Evolutionary conservation across 306 rosid genomes (phyloP), one percentile per base, ranked within the genome.

Genomic region (Vigna hirtella): DNA sequence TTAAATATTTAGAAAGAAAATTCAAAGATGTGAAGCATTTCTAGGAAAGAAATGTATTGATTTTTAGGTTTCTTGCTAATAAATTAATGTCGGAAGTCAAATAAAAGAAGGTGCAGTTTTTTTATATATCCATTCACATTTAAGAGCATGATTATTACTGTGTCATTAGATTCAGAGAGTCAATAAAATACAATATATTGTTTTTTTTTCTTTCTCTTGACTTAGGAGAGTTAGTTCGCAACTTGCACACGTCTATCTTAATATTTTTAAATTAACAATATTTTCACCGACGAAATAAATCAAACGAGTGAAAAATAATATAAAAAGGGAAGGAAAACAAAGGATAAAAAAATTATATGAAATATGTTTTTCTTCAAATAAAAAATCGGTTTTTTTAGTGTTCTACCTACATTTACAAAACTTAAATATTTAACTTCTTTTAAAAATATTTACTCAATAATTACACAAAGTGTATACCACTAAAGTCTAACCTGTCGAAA

Each of bases 141-240:
- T 38, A 28, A 56, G 43, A 72, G 5, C 43, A 40, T 9, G 24
- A 34, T 32, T 59, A 1, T 26, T 30, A 74, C 3, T 17, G 0
- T 9, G 59, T n/a, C 52, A 1, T 57, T 7, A 36, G 34, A 67
- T 55, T 65, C 57, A 11, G 26, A 65, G 82, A 56, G 85, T 84
- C 87, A 84, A 72, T 71, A 72, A 83, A 79, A 83, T 74, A 83
- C 75, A 59, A 15, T 17, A 10, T 14, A 53, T 14, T 15, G 26
- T 53, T 58, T 5, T 56, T 55, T 63, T 83, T 81, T 50, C 51
- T 51, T 66, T 22, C 53, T 26, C 18, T 13, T 51, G 56, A 51
- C 28, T 74, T 43, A 26, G 61, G 28, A 6, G 74, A 14, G 22
- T 4, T 34, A 7, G 57, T 79, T 70, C 69, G 57, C 80, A 79